Conservation (phyloP, 768 basidiomycete genomes). For the Termitomyces sp. region DNA sequence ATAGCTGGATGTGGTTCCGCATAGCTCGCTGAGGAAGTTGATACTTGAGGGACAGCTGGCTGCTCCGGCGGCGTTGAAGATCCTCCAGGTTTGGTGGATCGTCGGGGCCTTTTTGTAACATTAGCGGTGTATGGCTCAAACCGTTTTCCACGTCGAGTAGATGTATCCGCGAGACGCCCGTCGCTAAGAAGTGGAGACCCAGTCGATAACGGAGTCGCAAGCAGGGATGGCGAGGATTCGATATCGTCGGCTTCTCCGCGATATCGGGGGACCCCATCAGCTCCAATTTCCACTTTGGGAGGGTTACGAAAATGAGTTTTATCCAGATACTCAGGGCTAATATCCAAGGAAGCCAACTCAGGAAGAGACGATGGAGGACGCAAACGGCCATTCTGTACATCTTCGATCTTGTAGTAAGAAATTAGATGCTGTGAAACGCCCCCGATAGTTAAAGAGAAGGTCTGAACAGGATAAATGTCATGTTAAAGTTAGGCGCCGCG, state of each 20-base stretch:
- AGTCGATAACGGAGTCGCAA: slow-evolving; percentile 38
- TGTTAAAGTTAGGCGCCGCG: slow-evolving; percentile 2
- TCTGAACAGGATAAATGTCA: slow-evolving; percentile 40
- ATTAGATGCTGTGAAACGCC: slow-evolving; percentile 90
- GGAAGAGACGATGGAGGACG: slow-evolving; percentile 84
- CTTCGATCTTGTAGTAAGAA: slow-evolving; percentile 91
- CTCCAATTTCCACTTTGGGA: slow-evolving; percentile 81
- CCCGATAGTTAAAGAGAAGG: slow-evolving; percentile 83
- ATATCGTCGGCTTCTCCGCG: slow-evolving; percentile 79
- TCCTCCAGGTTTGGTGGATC: slow-evolving; percentile 11
- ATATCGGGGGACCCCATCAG: slow-evolving; percentile 79
- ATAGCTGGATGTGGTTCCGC: not conserved
- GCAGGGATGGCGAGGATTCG: slow-evolving; percentile 36
- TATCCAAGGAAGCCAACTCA: slow-evolving; percentile 81
- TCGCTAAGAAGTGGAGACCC: slow-evolving; percentile 47
- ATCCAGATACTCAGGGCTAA: slow-evolving; percentile 83
- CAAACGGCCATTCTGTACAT: slow-evolving; percentile 84
- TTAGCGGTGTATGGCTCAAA: slow-evolving; percentile 13
- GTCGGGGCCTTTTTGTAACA: slow-evolving; percentile 12
- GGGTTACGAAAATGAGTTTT: slow-evolving; percentile 90
- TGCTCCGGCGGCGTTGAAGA: slow-evolving; percentile 10
- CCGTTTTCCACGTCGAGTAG: slow-evolving; percentile 13
- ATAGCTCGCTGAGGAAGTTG: not conserved
- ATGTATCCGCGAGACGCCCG: slow-evolving; percentile 32
- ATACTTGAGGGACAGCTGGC: not conserved